A percentile compares a stretch with the other conserved stretches of the same genome.
Conservation (phyloP, 78 protist species). For the Dictyostelium firmibasis region DNA sequence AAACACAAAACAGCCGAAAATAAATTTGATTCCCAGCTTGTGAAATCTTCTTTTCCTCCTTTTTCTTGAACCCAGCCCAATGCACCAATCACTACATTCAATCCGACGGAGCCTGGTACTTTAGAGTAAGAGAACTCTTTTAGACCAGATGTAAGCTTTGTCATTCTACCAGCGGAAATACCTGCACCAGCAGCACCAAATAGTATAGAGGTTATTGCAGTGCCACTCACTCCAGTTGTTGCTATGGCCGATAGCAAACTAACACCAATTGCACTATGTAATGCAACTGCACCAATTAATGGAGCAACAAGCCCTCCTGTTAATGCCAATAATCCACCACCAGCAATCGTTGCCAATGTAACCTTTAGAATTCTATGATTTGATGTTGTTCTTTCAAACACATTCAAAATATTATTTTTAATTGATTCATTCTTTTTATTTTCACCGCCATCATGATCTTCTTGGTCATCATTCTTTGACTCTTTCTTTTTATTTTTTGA, state of each 20-base stretch:
- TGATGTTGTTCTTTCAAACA: conserved; percentile 63
- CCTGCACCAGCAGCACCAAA: conserved; percentile 72
- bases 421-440: not conserved
- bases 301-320: conserved; percentile 41
- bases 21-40: conserved; percentile 18
- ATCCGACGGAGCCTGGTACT: conserved; percentile 36
- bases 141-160: conserved; percentile 37
- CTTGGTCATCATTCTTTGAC: not conserved
- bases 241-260: conserved; percentile 32
- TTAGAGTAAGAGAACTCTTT: conserved; percentile 3
- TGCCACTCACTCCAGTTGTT: conserved; percentile 17
- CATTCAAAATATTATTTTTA: conserved; percentile 16
- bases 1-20: conserved; percentile 34
- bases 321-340: conserved; percentile 30
- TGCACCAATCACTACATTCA: conserved; percentile 50
- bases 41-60: not conserved
- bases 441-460: not conserved
- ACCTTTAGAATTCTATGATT: conserved; percentile 33
- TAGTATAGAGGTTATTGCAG: conserved; percentile 31
- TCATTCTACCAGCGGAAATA: conserved; percentile 31
- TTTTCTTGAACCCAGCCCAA: conserved; percentile 48
- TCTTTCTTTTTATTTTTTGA: not conserved
- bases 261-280: conserved; percentile 30
- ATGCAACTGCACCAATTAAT: conserved; percentile 29
- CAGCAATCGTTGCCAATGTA: conserved; percentile 26